Conservation (phyloP, 2,329 filamentous ascomycete genomes). For the Byssochlamys sp. region DNA sequence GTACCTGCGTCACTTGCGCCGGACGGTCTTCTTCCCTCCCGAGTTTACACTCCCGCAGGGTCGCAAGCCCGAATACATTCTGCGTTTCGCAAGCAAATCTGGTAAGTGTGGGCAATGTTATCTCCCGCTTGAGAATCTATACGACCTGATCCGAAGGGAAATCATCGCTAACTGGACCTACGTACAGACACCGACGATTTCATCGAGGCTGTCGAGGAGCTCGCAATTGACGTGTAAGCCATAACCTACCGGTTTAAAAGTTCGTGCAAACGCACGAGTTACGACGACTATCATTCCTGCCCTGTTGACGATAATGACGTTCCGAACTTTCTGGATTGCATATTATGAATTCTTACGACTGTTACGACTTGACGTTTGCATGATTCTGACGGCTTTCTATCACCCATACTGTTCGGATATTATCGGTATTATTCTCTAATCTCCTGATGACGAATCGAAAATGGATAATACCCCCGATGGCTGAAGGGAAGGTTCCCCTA, state of each 20-base stretch:
- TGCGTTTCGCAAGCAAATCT: slow-evolving; percentile 26
- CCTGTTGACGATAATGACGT: background rate
- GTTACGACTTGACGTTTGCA: background rate
- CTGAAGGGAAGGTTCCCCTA: too few relatives aligned
- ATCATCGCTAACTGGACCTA: background rate
- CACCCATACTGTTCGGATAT: background rate
- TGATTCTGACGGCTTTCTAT: background rate
- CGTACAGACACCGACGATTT: slow-evolving; percentile 31
- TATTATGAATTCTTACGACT: background rate
- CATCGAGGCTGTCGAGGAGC: slow-evolving; percentile 22
- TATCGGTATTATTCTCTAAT: background rate
- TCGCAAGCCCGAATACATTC: slow-evolving; percentile 26
- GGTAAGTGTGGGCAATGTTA: slow-evolving; percentile 17
- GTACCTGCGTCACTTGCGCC: slow-evolving; percentile 42
- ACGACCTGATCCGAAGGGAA: background rate
- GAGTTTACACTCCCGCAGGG: slow-evolving; percentile 38
- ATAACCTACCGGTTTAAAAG: background rate
- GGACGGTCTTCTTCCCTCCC: slow-evolving; percentile 43
- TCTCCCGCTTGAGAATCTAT: background rate
- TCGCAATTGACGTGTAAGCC: slow-evolving; percentile 6
- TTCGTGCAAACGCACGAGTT: background rate
- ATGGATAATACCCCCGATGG: background rate
- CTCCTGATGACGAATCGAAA: background rate
- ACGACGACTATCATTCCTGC: background rate
- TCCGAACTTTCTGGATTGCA: background rate